A percentile compares a stretch with the other conserved stretches of the same genome.
phyloP scores from a whole-genome alignment of 768 basidiomycete species.

The Jaapia argillacea region DNA sequence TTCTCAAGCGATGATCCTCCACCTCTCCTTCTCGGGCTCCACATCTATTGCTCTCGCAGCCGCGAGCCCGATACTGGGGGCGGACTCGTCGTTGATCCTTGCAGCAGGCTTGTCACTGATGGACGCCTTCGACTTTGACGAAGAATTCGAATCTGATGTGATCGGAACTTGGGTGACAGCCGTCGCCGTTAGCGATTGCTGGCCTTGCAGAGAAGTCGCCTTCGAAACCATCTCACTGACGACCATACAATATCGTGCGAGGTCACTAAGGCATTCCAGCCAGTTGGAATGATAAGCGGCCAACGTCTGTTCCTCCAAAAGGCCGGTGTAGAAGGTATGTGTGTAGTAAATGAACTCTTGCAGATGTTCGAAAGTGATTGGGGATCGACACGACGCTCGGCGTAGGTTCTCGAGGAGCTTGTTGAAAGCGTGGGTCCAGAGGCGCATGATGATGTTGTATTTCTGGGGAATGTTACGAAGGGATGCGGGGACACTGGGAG shows the following conservation, averaged over 20 bases:
- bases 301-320: conserved; percentile 75
- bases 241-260: conserved; percentile 91
- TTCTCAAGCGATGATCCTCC: conserved; percentile 81
- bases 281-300: conserved; percentile 67
- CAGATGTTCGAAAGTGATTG: conserved; percentile 77
- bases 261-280: conserved; percentile 95
- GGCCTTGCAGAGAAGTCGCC: conserved; percentile 23
- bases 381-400: conserved; percentile 60
- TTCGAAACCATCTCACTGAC: conserved; percentile 79
- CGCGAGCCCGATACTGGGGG: conserved; percentile 74
- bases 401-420: conserved; percentile 86
- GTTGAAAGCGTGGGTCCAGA: conserved; percentile 91
- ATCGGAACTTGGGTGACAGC: conserved; percentile 40
- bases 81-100: conserved; percentile 53
- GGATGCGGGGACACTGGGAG: conserved; percentile 82
- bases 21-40: conserved; percentile 86
- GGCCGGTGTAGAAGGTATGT: conserved; percentile 85
- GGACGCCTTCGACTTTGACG: background rate
- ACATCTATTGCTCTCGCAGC: conserved; percentile 78
- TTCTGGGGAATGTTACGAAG: conserved; percentile 84
- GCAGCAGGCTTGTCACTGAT: conserved; percentile 26
- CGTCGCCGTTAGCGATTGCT: conserved; percentile 40
- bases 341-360: conserved; percentile 94
- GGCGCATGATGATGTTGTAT: conserved; percentile 89
- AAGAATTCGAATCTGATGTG: no score